A percentile compares a stretch with the other conserved stretches of the same genome.
These are phyloP conservation scores for Clonostachys chloroleuca DNA, from an alignment of 2,329 filamentous ascomycete species.

Conservation along the genomic window DNA sequence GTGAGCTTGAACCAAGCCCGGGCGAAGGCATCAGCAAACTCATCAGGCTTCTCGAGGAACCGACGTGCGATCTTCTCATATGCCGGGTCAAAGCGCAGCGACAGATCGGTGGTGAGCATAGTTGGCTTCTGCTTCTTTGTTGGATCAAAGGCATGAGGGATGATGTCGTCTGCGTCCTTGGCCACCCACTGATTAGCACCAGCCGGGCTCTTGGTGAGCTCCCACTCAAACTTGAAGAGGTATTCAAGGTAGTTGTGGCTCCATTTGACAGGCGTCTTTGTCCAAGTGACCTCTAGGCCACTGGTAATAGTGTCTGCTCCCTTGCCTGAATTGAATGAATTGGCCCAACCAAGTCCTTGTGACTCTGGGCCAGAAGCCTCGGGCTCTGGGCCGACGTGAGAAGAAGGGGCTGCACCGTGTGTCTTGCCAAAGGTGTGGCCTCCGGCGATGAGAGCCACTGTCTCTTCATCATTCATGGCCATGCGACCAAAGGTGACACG, in stretches of 20 bases:
- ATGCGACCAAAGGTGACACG: constrained; percentile 52
- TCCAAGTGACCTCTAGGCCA: constrained; percentile 78
- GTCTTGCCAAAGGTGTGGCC: constrained; percentile 80
- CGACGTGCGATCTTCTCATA: constrained; percentile 74
- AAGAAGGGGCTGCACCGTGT: constrained; percentile 63
- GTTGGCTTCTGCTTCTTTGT: constrained; percentile 68
- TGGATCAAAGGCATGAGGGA: constrained; percentile 67
- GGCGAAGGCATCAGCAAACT: constrained; percentile 65
- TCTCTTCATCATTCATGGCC: constrained; percentile 78
- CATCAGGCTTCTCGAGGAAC: constrained; percentile 64
- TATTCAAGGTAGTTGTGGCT: constrained; percentile 71
- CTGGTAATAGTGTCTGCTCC: constrained; percentile 71
- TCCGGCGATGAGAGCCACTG: constrained; percentile 72
- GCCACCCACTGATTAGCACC: constrained; percentile 76
- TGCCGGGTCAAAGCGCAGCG: constrained; percentile 64
- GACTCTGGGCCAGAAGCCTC: constrained; percentile 57
- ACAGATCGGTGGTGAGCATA: constrained; percentile 74
- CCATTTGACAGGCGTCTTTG: constrained; percentile 71
- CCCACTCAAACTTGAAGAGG: constrained; percentile 76
- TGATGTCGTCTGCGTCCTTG: constrained; percentile 53
- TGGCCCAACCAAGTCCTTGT: constrained; percentile 72
- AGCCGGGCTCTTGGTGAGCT: constrained; percentile 69
- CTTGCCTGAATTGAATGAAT: constrained; percentile 59
- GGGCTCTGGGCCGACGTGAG: constrained; percentile 65
- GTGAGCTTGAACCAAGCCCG: constrained; percentile 81